Conservation (phyloP, 495 filamentous ascomycete species). For the Mycothermus thermophilus region DNA sequence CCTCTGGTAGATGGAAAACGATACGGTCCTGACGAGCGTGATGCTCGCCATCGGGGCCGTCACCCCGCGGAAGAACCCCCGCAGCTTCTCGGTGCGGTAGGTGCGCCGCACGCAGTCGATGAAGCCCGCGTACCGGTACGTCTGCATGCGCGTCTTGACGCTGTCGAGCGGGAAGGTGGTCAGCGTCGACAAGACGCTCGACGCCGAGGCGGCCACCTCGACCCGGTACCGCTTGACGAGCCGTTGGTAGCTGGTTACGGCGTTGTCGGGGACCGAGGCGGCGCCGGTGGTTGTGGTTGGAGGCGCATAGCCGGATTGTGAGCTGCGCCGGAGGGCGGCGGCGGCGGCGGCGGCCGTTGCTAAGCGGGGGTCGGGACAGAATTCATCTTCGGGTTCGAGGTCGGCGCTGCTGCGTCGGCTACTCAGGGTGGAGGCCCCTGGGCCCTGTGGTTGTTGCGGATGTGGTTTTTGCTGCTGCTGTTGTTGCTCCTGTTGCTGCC, state of each 20-base stretch:
- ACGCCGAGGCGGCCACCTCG: slow-evolving; percentile 61
- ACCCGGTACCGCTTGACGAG: slow-evolving; percentile 64
- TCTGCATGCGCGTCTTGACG: slow-evolving; percentile 79
- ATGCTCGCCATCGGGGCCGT: slow-evolving; percentile 74
- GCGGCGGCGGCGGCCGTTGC: slow-evolving; percentile 2
- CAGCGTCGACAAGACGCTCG: slow-evolving; percentile 60
- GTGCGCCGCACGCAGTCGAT: slow-evolving; percentile 57
- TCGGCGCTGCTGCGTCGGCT: slow-evolving; percentile 1
- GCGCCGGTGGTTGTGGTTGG: slow-evolving; percentile 2
- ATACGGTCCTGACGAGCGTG: slow-evolving; percentile 76
- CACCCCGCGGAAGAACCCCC: slow-evolving; percentile 69
- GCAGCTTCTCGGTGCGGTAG: slow-evolving; percentile 54
- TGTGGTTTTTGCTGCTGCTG: slow-evolving; percentile 6
- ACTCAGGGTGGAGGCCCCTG: too few species aligned
- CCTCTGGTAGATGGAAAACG: slow-evolving; percentile 83
- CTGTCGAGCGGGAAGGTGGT: slow-evolving; percentile 69
- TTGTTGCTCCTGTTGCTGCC: slow-evolving; percentile 21
- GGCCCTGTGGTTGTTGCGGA: slow-evolving; percentile 1
- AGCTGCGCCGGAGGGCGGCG: slow-evolving; percentile 1
- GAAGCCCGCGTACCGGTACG: slow-evolving; percentile 57
- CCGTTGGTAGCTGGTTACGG: slow-evolving; percentile 31
- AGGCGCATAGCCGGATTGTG: not conserved
- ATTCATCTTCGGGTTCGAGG: slow-evolving; percentile 2
- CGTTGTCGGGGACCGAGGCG: not conserved
- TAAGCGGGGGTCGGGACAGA: slow-evolving; percentile 7